These are phyloP conservation scores for Clarireedia homoeocarpa DNA, from an alignment of 2,329 filamentous ascomycete species.

Conservation along the genomic window DNA sequence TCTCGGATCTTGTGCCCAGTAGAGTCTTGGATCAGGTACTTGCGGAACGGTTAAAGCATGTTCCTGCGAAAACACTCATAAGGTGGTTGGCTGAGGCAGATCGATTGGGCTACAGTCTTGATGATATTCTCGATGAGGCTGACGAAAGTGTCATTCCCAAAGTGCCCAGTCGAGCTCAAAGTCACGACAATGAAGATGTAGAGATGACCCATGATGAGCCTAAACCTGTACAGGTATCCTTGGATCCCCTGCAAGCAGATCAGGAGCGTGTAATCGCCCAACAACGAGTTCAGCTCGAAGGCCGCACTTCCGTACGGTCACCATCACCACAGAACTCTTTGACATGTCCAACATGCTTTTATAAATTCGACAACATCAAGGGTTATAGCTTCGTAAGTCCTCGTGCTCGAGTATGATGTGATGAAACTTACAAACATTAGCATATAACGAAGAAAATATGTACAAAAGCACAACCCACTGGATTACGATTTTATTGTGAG, in stretches of 20 bases:
- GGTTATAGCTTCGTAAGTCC: slow-evolving; percentile 9
- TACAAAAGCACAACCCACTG: slow-evolving; percentile 1
- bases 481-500: slow-evolving; percentile 1
- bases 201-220: not conserved
- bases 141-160: slow-evolving; percentile 20
- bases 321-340: not conserved
- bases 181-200: not conserved
- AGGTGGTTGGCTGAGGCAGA: slow-evolving; percentile 21
- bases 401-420: not conserved
- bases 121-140: slow-evolving; percentile 23
- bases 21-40: slow-evolving; percentile 18
- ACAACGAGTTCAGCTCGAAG: slow-evolving; percentile 1
- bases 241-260: slow-evolving; percentile 8
- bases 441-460: slow-evolving; percentile 13
- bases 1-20: slow-evolving; percentile 14
- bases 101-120: slow-evolving; percentile 23
- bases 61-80: slow-evolving; percentile 19
- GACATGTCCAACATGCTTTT: not conserved
- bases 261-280: slow-evolving; percentile 8
- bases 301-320: not conserved
- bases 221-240: not conserved
- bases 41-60: slow-evolving; percentile 15
- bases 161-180: not conserved
- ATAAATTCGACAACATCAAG: slow-evolving; percentile 1
- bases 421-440: slow-evolving; percentile 1